Evolutionary conservation across 352 stramenopile genomes (phyloP), one percentile per base, ranked within the genome.

Genomic region (Phytophthora pluvialis): DNA sequence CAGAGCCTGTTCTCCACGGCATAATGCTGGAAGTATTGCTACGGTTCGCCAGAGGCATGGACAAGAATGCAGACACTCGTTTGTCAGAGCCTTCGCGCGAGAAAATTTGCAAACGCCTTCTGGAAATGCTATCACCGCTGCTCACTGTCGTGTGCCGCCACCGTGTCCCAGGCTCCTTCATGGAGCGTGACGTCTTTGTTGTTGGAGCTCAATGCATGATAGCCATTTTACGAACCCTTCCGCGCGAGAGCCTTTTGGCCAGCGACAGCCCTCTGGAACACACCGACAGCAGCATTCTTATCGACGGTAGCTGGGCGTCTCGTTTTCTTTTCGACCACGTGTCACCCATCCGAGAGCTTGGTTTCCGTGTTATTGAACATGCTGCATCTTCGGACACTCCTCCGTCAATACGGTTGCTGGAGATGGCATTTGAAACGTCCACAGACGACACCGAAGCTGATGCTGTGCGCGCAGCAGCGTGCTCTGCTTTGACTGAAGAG

Each of bases 251-350:
- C 3, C 49, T 85, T 11, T 16, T 75, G 4, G 29, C 57, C 3
- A 64, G 56, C 3, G 47, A 57, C 39, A 69, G 60, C 7, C 43
- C 56, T 32, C 13, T 82, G 40, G 39, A 78, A 21, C 73, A 76
- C 44, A 79, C 67, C 6, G 76, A 85, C 48, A 72, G 65, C 31
- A 58, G 6, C 3, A 57, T 83, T 2, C 28, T 83, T 44, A 28
- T 79, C n/a, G 72, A 83, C 32, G 67, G 68, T n/a, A 75, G 59
- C 7, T 91, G 80, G 80, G 70, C 65, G 12, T 81, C 81, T 16
- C 62, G 83, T 11, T 71, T 89, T 29, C 49, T 91, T 8, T 90
- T 90, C 35, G 81, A 92, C 25, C 78, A 82, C 25, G 60, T 66
- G 13, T 81, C 83, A n/a, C 61, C 59, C 1, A 58, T 88, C 5